A percentile compares a stretch with the other conserved stretches of the same genome.
Conservation (phyloP, 169 alveolate genomes). For the Plasmodium chabaudi region DNA sequence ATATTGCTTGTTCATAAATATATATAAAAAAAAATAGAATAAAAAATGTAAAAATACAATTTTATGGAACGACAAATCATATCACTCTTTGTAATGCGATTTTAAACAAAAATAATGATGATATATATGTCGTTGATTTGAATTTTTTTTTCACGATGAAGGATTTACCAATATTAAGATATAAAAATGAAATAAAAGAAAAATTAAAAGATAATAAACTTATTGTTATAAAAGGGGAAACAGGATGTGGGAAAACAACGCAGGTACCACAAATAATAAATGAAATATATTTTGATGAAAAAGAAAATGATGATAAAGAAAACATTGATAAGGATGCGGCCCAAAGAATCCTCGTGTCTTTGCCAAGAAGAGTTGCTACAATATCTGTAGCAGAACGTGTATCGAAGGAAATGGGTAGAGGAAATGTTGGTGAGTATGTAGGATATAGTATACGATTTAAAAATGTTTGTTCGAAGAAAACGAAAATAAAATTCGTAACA, state of each 20-base stretch:
- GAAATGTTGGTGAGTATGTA: slow-evolving; percentile 90
- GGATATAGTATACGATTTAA: slow-evolving; percentile 95
- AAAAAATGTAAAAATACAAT: too few relatives aligned
- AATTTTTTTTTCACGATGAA: slow-evolving; percentile 7
- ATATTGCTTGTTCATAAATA: too few relatives aligned
- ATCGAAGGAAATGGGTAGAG: slow-evolving; percentile 87
- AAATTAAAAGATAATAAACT: slow-evolving; percentile 33
- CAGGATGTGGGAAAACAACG: slow-evolving; percentile 98
- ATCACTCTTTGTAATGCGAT: too few relatives aligned
- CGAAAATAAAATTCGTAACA: slow-evolving; percentile 93
- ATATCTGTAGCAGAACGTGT: slow-evolving; percentile 92
- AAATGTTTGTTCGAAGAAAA: slow-evolving; percentile 87
- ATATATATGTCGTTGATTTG: too few relatives aligned
- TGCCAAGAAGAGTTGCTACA: slow-evolving; percentile 95
- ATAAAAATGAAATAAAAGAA: slow-evolving; percentile 64
- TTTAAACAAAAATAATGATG: too few relatives aligned
- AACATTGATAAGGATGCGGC: neutral
- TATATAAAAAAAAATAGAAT: too few relatives aligned
- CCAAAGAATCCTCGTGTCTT: slow-evolving; percentile 81
- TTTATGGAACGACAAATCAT: too few relatives aligned
- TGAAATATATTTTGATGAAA: slow-evolving; percentile 81
- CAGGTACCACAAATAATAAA: slow-evolving; percentile 94
- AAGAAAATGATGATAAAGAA: neutral
- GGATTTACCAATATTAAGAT: slow-evolving; percentile 47
- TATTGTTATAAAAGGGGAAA: slow-evolving; percentile 89